Evolutionary conservation across 2,329 filamentous ascomycete species (phyloP), one percentile per base, ranked within the genome.

Genomic region (Colletotrichum shisoi): DNA sequence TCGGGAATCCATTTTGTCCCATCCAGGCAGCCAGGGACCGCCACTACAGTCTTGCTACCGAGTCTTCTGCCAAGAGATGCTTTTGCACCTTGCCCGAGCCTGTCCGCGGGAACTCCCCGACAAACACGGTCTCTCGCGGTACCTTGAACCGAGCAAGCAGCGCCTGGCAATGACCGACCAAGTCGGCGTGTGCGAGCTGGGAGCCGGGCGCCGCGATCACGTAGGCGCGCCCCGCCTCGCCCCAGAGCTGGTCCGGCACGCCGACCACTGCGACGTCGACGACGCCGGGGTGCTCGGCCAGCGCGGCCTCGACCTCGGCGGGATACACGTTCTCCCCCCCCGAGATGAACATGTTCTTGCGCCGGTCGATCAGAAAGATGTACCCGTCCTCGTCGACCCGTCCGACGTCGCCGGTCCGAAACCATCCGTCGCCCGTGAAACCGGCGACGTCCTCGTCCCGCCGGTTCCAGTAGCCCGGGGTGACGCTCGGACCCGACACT

Each of bases 261-360:
- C 65, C 65, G 6, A 68, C 8, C 27, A 68, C 65, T 3, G 56
- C 49, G 12, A 45, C 65, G 11, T 65, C 61, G 13, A 34, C n/a
- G 5, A 68, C 54, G 1, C 57, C 54, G 3, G 65, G 65, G 42
- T 65, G 65, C 27, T 60, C 61, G 24, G 9, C 44, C 37, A 68
- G 39, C 9, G 11, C 49, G 3, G 48, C 62, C 31, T 68, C 65
- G 13, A 68, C 56, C 49, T 68, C 65, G 5, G 65, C 61, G 13
- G 65, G 65, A n/a, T 68, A 68, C 4, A 68, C 62, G 7, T 68
- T 68, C 19, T 68, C 65, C 5, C 65, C 65, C 12, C 65, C 65
- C 13, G 65, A 68, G 19, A 68, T 68, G 56, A 68, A 68, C 61
- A 68, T 60, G 37, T 68, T 57, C 24, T 68, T 68, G 5, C 54